Percentiles rank a stretch among this genome's conserved stretches.
Conservation (phyloP, 2,329 filamentous ascomycete genomes). For the Fusarium oligoseptatum region DNA sequence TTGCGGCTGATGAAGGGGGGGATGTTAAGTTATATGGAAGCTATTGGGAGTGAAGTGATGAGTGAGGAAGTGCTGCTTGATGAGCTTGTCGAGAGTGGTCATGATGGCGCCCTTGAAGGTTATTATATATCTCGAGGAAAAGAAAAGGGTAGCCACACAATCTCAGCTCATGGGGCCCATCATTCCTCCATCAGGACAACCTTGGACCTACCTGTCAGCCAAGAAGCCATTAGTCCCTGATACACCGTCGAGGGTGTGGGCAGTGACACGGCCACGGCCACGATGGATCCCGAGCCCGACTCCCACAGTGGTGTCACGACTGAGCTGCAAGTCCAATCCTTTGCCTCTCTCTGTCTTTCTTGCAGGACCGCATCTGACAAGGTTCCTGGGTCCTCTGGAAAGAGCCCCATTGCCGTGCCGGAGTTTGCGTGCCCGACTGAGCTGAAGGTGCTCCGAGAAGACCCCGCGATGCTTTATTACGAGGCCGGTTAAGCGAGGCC, state of each 20-base stretch:
- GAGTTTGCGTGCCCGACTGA: conserved; percentile 30
- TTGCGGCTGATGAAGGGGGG: conserved; percentile 2
- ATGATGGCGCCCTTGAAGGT: conserved; percentile 15
- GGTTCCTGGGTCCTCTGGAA: conserved; percentile 10
- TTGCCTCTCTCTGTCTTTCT: background rate
- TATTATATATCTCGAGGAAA: conserved; percentile 31
- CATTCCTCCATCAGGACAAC: conserved; percentile 29
- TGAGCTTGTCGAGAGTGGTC: background rate
- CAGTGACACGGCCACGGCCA: conserved; percentile 1
- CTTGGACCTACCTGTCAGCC: conserved; percentile 6
- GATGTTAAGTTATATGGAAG: background rate
- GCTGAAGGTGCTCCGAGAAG: conserved; percentile 5
- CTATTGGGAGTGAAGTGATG: background rate
- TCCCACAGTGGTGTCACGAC: conserved; percentile 26
- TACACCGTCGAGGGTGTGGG: conserved; percentile 12
- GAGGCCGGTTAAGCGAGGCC: conserved; percentile 4
- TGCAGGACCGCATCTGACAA: conserved; percentile 23
- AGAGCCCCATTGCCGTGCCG: conserved; percentile 10
- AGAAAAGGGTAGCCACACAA: conserved; percentile 3
- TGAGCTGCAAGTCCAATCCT: conserved; percentile 17
- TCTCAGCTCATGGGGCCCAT: conserved; percentile 7
- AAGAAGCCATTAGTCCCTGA: conserved; percentile 24
- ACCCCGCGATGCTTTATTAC: conserved; percentile 4
- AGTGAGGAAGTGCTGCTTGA: conserved; percentile 8
- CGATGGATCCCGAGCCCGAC: conserved; percentile 9